These are phyloP conservation scores for Malus hybrid DNA, from an alignment of 331 rosid species.

Conservation along the genomic window DNA sequence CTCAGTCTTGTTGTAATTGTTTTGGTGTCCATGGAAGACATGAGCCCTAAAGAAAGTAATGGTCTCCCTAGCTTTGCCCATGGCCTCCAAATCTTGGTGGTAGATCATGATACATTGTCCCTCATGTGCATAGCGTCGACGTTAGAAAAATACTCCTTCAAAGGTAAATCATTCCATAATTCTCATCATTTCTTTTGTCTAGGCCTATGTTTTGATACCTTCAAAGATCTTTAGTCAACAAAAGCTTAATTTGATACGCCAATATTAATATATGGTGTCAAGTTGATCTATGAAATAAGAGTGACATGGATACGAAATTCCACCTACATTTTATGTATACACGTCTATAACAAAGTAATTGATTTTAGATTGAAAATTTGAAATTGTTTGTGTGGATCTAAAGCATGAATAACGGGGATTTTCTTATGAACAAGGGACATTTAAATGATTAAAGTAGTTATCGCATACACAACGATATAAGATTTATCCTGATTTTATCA, in stretches of 20 bases:
- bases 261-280: neutral
- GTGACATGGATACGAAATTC: neutral
- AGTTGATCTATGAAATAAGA: neutral
- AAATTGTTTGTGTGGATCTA: neutral
- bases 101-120: constrained; percentile 29
- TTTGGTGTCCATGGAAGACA: constrained; percentile 11
- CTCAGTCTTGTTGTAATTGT: neutral
- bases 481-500: too few relatives aligned
- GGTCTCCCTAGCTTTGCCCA: constrained; percentile 32
- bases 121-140: constrained; percentile 18
- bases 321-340: neutral
- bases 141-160: constrained; percentile 27
- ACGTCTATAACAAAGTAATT: neutral
- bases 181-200: neutral
- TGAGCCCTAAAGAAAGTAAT: neutral
- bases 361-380: neutral
- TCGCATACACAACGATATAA: too few relatives aligned
- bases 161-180: constrained; percentile 6
- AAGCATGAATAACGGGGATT: neutral
- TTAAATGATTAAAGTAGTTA: too few relatives aligned
- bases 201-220: neutral
- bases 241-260: neutral
- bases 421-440: too few relatives aligned
- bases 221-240: neutral
- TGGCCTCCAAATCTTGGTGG: constrained; percentile 32